phyloP scores from a whole-genome alignment of 345 rosid species.

The Corchorus olitorius region DNA sequence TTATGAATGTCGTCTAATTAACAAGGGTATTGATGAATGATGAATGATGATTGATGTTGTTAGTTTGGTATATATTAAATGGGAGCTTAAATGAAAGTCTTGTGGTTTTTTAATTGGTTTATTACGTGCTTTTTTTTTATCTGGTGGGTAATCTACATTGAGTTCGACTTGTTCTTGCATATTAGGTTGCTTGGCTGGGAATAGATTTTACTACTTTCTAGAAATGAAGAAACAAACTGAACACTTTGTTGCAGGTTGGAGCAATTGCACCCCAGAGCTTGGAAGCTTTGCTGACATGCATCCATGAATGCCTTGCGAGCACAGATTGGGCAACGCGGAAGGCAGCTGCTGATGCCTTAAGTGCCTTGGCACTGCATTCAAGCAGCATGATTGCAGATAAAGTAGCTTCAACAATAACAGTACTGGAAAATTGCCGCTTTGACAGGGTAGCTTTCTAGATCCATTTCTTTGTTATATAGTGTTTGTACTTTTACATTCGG shows the following conservation, averaged over 20 bases:
- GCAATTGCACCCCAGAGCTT: slow-evolving; percentile 86
- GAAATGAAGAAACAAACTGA: background rate
- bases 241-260: slow-evolving; percentile 64
- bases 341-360: slow-evolving; percentile 91
- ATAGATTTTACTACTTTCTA: background rate
- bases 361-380: slow-evolving; percentile 78
- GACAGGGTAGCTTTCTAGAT: slow-evolving; percentile 68
- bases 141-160: background rate
- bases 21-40: background rate
- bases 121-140: background rate
- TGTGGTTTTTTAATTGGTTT: slow-evolving; percentile 8
- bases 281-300: slow-evolving; percentile 74
- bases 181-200: background rate
- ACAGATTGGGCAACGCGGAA: slow-evolving; percentile 97
- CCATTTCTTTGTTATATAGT: background rate
- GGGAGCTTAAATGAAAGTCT: background rate
- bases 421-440: slow-evolving; percentile 85
- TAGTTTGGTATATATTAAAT: slow-evolving; percentile 10
- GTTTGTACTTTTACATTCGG: background rate
- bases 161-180: background rate
- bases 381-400: slow-evolving; percentile 64
- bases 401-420: slow-evolving; percentile 62
- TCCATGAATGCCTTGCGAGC: slow-evolving; percentile 88
- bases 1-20: background rate
- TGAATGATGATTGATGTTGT: background rate